phyloP scores from a whole-genome alignment of 1,284 basidiomycete species.

The Ustilago nuda region DNA sequence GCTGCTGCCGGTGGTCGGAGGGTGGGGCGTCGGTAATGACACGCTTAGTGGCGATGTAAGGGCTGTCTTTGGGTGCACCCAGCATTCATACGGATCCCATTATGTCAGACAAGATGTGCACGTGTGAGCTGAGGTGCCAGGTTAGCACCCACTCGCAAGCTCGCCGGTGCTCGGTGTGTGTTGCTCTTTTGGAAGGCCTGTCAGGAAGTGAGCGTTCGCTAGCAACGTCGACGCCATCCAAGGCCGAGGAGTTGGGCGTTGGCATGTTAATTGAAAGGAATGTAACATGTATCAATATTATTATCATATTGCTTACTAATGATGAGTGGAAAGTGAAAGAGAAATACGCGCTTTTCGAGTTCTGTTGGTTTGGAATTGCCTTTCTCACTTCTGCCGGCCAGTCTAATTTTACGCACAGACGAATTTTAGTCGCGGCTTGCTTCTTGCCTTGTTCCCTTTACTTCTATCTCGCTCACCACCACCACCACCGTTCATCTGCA shows the following conservation, averaged over 20 bases:
- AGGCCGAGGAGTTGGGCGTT: too few relatives aligned
- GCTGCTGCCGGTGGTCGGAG: constrained; percentile 10
- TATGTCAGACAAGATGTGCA: constrained; percentile 1
- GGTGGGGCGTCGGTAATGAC: constrained; percentile 14
- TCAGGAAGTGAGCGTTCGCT: neutral
- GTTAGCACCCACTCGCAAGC: neutral
- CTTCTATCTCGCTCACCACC: neutral
- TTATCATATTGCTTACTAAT: too few relatives aligned
- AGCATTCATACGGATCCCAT: neutral
- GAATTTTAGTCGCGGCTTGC: neutral
- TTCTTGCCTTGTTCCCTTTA: neutral
- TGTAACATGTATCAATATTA: too few relatives aligned
- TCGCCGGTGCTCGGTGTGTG: constrained; percentile 10
- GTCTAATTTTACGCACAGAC: too few relatives aligned
- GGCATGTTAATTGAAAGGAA: too few relatives aligned
- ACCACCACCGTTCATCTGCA: neutral
- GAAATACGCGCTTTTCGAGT: too few relatives aligned
- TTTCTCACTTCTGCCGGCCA: neutral
- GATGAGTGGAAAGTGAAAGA: too few relatives aligned
- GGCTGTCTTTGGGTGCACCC: neutral
- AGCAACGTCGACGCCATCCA: too few relatives aligned
- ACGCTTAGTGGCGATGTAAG: neutral
- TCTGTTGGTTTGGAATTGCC: neutral
- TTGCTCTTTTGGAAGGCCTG: constrained; percentile 1
- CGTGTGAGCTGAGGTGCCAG: neutral